Evolutionary conservation across 2,329 filamentous ascomycete genomes (phyloP).

Genomic region (Graphilbum sp.): DNA sequence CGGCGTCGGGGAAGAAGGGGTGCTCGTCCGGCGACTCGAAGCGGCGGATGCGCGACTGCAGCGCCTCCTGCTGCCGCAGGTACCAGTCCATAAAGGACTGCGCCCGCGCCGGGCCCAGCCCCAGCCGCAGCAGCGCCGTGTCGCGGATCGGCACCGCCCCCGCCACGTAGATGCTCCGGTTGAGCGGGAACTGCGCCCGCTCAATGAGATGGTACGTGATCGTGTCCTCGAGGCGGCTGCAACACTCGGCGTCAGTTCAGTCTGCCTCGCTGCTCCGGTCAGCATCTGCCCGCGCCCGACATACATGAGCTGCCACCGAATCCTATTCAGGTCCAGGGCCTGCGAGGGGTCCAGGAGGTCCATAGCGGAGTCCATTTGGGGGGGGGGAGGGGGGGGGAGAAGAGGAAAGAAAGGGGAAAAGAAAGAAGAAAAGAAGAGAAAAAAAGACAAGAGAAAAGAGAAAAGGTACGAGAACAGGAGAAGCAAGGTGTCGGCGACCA

Average conservation of each 20-base stretch:
- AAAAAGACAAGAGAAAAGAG: too few relatives aligned
- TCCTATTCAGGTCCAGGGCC: constrained; percentile 78
- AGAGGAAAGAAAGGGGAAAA: too few relatives aligned
- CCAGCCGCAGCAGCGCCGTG: constrained; percentile 4
- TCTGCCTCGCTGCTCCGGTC: too few relatives aligned
- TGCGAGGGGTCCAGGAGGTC: constrained; percentile 72
- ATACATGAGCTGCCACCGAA: constrained; percentile 87
- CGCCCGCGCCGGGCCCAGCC: too few relatives aligned
- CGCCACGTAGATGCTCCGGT: constrained; percentile 69
- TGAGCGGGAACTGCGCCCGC: constrained; percentile 91
- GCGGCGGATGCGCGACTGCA: constrained; percentile 85
- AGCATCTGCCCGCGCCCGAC: too few relatives aligned
- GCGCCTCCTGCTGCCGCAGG: constrained; percentile 70
- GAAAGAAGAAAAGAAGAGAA: too few relatives aligned
- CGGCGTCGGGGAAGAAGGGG: constrained; percentile 77
- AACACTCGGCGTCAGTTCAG: neutral
- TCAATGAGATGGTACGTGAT: constrained; percentile 97
- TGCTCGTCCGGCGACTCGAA: constrained; percentile 96
- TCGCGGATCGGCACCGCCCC: constrained; percentile 66
- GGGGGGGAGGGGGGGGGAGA: neutral
- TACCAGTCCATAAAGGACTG: constrained; percentile 79
- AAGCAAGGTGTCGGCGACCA: too few relatives aligned
- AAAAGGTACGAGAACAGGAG: too few relatives aligned
- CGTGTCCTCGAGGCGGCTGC: constrained; percentile 93
- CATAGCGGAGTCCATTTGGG: constrained; percentile 72